Base-by-base conservation (phyloP, 2,329 filamentous ascomycete species). In the Ceratocystis huliohia region DNA sequence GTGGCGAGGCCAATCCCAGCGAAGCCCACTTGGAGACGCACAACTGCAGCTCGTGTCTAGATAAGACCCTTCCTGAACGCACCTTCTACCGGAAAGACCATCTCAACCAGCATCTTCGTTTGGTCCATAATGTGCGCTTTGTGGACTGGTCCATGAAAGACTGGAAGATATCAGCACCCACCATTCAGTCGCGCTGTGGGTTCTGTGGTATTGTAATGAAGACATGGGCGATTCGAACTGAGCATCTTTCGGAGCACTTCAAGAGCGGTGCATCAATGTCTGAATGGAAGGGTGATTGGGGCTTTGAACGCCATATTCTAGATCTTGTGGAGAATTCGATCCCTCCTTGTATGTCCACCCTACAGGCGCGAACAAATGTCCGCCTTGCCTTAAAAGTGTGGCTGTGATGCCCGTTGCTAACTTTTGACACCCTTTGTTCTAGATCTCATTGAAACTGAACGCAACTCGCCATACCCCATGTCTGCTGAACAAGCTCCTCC, bases 201-300 rank as follows among this genome's bases (percentile, higher is more conserved):
- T 87, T 87, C 77, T 87, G 84, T 71, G 82, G 82, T 63, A 79
- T 82, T 66, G 76, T 84, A 15, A 81, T 86, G 77, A 81, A 83
- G 70, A 84, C 80, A 57, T 87, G 84, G 84, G 79, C 78, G 8
- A 77, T 80, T 66, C 78, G 84, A 72, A 78, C 82, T 17, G 84
- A 87, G 70, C 84, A 87, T 71, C 75, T 87, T 48, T 84, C 84
- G n/a, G 83, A 86, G 69, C 84, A 87, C 74, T 87, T 86, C 77
- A 86, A 85, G 74, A 81, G 79, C 30, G 84, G 84, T 75, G 82
- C 81, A 69, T 83, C 81, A 71, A 87, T 87, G 84, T 82, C 81
- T 69, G 82, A 86, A 74, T 87, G 84, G 84, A 84, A 85, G 78
- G 84, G 84, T 76, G 84, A 85, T 74, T 86, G 84, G 84, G 84